Conservation (phyloP, 768 basidiomycete species). For the Amyloporia xantha region DNA sequence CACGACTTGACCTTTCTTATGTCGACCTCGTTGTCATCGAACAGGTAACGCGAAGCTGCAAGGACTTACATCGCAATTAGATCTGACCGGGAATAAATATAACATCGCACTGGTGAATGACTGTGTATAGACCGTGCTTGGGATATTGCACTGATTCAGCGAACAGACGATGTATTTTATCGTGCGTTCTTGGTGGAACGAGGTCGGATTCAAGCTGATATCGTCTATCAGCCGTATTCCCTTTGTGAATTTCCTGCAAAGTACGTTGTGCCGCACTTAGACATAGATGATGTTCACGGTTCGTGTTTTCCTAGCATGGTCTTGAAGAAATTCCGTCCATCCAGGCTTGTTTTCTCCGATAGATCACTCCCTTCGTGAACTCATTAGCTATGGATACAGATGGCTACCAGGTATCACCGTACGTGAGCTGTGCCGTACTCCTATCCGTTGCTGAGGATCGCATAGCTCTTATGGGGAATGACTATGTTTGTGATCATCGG, state of each 20-base stretch:
- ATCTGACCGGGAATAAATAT: constrained; percentile 52
- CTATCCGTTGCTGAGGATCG: too few species aligned
- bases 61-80: constrained; percentile 49
- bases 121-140: constrained; percentile 21
- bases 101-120: constrained; percentile 66
- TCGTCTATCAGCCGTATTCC: constrained; percentile 42
- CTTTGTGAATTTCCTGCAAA: constrained; percentile 68
- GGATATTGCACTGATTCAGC: not conserved
- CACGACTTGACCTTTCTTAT: too few species aligned
- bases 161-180: constrained; percentile 64
- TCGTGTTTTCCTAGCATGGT: constrained; percentile 42
- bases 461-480: constrained; percentile 55
- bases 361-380: too few species aligned
- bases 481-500: constrained; percentile 38
- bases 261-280: constrained; percentile 27
- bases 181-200: too few species aligned
- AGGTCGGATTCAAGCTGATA: too few species aligned
- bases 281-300: not conserved
- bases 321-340: constrained; percentile 58
- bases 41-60: constrained; percentile 24
- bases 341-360: too few species aligned
- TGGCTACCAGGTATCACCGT: constrained; percentile 68
- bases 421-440: too few species aligned
- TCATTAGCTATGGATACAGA: too few species aligned
- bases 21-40: not conserved